These are phyloP conservation scores for Chlorella vulgaris DNA, from an alignment of 139 green algal species.

Conservation along the genomic window DNA sequence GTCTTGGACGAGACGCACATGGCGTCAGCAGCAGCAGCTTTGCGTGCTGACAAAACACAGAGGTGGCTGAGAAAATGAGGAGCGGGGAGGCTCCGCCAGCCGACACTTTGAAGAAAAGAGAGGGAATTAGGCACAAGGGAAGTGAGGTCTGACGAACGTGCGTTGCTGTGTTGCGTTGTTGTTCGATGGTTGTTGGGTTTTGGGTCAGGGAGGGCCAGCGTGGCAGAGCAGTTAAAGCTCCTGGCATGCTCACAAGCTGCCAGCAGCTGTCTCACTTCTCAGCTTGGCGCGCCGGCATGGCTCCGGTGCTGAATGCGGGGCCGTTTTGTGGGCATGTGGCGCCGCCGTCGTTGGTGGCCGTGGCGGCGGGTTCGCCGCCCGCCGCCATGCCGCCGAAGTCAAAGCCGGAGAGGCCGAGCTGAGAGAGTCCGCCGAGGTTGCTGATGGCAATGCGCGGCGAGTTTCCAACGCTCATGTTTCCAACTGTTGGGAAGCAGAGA, in stretches of 20 bases:
- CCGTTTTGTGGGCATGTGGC: conserved; percentile 15
- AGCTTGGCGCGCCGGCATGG: not conserved
- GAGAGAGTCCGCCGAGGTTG: conserved; percentile 30
- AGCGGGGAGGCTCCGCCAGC: too few species aligned
- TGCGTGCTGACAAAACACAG: too few species aligned
- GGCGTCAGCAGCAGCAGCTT: too few species aligned
- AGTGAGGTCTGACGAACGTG: too few species aligned
- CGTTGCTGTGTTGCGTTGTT: too few species aligned
- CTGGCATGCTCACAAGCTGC: not conserved
- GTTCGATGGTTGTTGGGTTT: too few species aligned
- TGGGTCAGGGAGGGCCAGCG: not conserved
- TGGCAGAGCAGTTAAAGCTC: not conserved
- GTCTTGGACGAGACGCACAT: too few species aligned
- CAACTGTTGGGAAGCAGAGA: not conserved
- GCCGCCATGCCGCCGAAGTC: not conserved
- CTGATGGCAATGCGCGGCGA: conserved; percentile 21
- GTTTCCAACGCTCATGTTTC: conserved; percentile 36
- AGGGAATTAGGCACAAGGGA: too few species aligned
- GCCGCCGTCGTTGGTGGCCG: conserved; percentile 2
- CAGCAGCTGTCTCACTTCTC: not conserved
- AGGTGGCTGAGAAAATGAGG: too few species aligned
- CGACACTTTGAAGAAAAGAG: too few species aligned
- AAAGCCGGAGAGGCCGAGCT: conserved; percentile 29
- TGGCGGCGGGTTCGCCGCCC: conserved; percentile 4
- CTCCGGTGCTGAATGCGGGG: not conserved